Percentiles rank a stretch among this genome's conserved stretches.
Evolutionary conservation across 169 alveolate species (phyloP).

Genomic region (Plasmodium vinckei): DNA sequence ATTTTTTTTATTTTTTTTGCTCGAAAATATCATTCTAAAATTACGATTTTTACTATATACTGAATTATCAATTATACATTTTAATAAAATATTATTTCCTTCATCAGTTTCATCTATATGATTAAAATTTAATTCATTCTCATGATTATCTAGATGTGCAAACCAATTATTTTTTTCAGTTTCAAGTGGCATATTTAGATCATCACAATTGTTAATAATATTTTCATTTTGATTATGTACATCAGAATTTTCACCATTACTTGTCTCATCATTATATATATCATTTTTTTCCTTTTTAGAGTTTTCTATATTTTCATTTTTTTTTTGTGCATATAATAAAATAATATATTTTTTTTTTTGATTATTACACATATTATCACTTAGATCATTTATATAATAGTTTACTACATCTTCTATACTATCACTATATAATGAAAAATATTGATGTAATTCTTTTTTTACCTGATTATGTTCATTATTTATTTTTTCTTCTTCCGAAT

Average conservation of each 20-base stretch:
- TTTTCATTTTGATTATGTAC: background rate
- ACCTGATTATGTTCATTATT: background rate
- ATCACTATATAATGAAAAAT: constrained; percentile 27
- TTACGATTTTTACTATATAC: constrained; percentile 74
- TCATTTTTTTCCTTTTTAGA: background rate
- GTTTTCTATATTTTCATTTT: background rate
- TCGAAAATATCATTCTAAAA: constrained; percentile 75
- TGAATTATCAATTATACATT: constrained; percentile 68
- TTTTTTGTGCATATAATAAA: constrained; percentile 44
- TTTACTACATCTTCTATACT: constrained; percentile 21
- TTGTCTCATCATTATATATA: background rate
- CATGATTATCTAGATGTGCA: background rate
- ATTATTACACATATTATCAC: background rate
- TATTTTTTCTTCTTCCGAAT: background rate
- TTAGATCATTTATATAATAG: constrained; percentile 29
- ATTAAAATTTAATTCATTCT: background rate
- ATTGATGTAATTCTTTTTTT: constrained; percentile 3
- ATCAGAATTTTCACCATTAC: background rate
- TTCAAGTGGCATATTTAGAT: background rate
- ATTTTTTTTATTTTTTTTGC: constrained; percentile 69
- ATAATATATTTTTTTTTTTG: constrained; percentile 21
- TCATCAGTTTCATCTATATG: background rate
- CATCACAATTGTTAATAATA: background rate
- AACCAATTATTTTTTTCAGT: background rate
- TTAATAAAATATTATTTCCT: constrained; percentile 10